These are phyloP conservation scores for Harringtonia lauricola DNA, from an alignment of 2,329 filamentous ascomycete genomes.

Conservation along the genomic window DNA sequence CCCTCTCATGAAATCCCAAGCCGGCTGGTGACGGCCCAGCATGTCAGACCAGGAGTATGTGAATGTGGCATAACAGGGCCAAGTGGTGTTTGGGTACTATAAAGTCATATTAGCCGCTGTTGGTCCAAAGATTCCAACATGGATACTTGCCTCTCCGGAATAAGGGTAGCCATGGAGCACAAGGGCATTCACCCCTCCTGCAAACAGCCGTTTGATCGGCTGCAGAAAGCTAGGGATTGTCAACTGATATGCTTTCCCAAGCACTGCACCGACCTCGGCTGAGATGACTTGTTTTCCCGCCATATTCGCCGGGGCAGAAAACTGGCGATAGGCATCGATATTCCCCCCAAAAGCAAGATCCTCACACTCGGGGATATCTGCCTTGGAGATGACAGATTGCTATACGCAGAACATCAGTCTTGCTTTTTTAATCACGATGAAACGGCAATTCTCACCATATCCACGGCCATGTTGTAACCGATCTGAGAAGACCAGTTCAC, in stretches of 20 bases:
- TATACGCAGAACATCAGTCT: not conserved
- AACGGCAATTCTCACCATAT: slow-evolving; percentile 18
- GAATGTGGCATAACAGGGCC: slow-evolving; percentile 35
- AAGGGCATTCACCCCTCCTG: slow-evolving; percentile 18
- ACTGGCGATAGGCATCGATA: slow-evolving; percentile 29
- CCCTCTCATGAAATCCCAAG: slow-evolving; percentile 26
- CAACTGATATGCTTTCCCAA: slow-evolving; percentile 1
- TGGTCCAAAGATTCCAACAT: not conserved
- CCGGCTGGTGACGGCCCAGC: slow-evolving; percentile 26
- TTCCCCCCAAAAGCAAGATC: slow-evolving; percentile 22
- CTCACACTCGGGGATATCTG: slow-evolving; percentile 30
- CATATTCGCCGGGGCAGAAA: slow-evolving; percentile 25
- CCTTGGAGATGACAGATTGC: slow-evolving; percentile 21
- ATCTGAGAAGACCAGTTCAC: slow-evolving; percentile 26
- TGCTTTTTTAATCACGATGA: not conserved
- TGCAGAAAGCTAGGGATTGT: not conserved
- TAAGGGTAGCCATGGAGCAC: slow-evolving; percentile 33
- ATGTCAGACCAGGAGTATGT: slow-evolving; percentile 19
- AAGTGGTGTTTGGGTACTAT: slow-evolving; percentile 32
- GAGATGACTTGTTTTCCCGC: slow-evolving; percentile 26
- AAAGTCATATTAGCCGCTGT: slow-evolving; percentile 7
- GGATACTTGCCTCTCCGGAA: slow-evolving; percentile 11
- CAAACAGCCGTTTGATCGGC: slow-evolving; percentile 1
- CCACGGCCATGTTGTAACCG: slow-evolving; percentile 29
- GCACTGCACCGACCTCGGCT: slow-evolving; percentile 23